phyloP scores from a whole-genome alignment of 2,329 filamentous ascomycete genomes.

The Penicillium carneum region DNA sequence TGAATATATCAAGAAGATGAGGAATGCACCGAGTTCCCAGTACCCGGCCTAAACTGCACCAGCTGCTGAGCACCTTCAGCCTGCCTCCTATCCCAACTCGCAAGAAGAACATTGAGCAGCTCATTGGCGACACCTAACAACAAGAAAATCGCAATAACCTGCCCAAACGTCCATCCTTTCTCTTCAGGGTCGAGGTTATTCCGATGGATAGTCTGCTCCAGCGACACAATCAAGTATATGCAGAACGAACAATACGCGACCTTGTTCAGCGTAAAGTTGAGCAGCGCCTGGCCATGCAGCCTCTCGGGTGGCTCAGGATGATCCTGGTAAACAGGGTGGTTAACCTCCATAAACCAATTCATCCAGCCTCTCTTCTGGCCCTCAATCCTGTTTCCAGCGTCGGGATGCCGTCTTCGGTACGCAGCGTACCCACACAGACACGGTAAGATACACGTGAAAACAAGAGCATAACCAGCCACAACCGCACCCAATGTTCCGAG shows the following conservation, averaged over 20 bases:
- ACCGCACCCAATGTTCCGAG: conserved; percentile 18
- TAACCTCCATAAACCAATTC: conserved; percentile 19
- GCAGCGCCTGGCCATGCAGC: conserved; percentile 20
- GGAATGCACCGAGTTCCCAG: conserved; percentile 8
- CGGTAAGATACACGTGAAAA: conserved; percentile 26
- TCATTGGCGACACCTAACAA: conserved; percentile 30
- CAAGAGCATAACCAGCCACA: conserved; percentile 19
- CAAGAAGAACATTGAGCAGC: conserved; percentile 28
- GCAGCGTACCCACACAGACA: conserved; percentile 21
- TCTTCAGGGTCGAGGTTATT: conserved; percentile 26
- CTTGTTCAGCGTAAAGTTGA: conserved; percentile 23
- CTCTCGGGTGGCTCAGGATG: not conserved
- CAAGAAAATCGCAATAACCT: conserved; percentile 31
- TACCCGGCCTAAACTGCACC: conserved; percentile 4
- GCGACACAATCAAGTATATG: conserved; percentile 30
- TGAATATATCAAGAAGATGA: not conserved
- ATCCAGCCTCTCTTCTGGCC: conserved; percentile 9
- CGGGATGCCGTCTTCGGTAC: conserved; percentile 11
- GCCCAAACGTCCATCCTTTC: conserved; percentile 28
- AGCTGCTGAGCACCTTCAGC: conserved; percentile 16
- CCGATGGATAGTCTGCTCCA: conserved; percentile 30
- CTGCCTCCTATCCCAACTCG: conserved; percentile 26
- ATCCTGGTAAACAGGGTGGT: conserved; percentile 1
- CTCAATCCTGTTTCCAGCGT: conserved; percentile 3
- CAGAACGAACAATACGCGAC: conserved; percentile 26